phyloP scores from a whole-genome alignment of 768 basidiomycete species.

The Russula olivacea region DNA sequence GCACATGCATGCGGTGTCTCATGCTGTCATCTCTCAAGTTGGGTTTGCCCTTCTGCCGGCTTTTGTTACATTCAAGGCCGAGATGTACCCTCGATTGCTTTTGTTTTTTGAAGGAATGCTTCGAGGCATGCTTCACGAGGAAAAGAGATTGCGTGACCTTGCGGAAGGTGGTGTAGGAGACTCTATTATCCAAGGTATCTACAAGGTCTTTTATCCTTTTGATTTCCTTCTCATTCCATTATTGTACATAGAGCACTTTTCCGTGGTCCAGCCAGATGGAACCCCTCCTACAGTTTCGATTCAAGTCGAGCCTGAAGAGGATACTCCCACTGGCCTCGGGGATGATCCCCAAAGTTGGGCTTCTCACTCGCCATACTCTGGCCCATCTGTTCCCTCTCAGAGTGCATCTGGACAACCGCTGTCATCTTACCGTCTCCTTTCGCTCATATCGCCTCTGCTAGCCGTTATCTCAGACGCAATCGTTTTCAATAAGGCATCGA shows the following conservation, averaged over 20 bases:
- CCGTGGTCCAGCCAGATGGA: background rate
- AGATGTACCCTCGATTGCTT: slow-evolving; percentile 59
- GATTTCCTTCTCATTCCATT: background rate
- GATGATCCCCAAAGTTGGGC: slow-evolving; percentile 28
- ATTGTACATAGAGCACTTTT: background rate
- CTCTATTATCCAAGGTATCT: slow-evolving; percentile 10
- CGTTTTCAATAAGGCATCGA: slow-evolving; percentile 33
- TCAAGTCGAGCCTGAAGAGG: slow-evolving; percentile 25
- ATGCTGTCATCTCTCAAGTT: slow-evolving; percentile 50
- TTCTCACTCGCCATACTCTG: slow-evolving; percentile 5
- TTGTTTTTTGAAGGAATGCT: slow-evolving; percentile 63
- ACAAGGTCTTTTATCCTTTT: background rate
- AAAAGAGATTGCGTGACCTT: slow-evolving; percentile 32
- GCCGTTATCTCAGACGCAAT: slow-evolving; percentile 55
- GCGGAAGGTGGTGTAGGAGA: background rate
- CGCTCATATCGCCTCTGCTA: slow-evolving; percentile 58
- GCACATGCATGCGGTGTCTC: slow-evolving; percentile 46
- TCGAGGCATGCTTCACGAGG: slow-evolving; percentile 45
- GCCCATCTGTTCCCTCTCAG: slow-evolving; percentile 37
- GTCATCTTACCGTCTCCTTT: slow-evolving; percentile 52
- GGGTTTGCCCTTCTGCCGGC: slow-evolving; percentile 69
- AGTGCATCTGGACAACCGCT: slow-evolving; percentile 52
- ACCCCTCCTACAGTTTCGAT: slow-evolving; percentile 22
- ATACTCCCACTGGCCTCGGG: background rate
- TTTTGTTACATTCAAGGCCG: slow-evolving; percentile 57